Percentiles rank a stretch among this genome's conserved stretches.
Evolutionary conservation across 805 yeast species (phyloP).

Genomic region (Wickerhamomyces xylosicus): DNA sequence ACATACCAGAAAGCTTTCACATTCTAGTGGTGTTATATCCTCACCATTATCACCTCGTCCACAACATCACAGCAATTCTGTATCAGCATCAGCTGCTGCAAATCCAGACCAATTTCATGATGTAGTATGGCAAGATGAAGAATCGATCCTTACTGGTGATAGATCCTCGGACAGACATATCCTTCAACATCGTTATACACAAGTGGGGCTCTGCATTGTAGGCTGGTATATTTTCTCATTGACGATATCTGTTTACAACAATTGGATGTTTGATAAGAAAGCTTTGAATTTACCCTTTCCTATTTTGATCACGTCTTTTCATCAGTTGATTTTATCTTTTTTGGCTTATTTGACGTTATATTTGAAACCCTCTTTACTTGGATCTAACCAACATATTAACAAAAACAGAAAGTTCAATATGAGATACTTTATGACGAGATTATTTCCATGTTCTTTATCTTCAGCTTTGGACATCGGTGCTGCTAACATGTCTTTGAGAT

Average conservation of each 20-base stretch:
- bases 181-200: background rate
- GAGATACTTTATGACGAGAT: slow-evolving; percentile 36
- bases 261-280: slow-evolving; percentile 87
- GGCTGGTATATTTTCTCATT: slow-evolving; percentile 71
- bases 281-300: slow-evolving; percentile 78
- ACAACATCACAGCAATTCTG: background rate
- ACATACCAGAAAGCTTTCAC: background rate
- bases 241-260: slow-evolving; percentile 72
- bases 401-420: slow-evolving; percentile 11
- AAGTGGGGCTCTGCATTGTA: slow-evolving; percentile 10
- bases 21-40: background rate
- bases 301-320: slow-evolving; percentile 72
- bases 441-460: slow-evolving; percentile 79
- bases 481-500: slow-evolving; percentile 74
- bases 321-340: slow-evolving; percentile 62
- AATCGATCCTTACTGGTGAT: background rate
- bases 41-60: background rate
- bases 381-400: slow-evolving; percentile 3
- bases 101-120: no score
- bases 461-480: slow-evolving; percentile 91
- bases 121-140: background rate
- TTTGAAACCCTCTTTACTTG: slow-evolving; percentile 7
- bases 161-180: background rate
- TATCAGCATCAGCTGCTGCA: background rate
- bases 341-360: slow-evolving; percentile 25